A percentile compares a stretch with the other conserved stretches of the same genome.
Evolutionary conservation across 2,329 filamentous ascomycete species (phyloP).

Genomic region (Sporothrix brunneoviolacea): DNA sequence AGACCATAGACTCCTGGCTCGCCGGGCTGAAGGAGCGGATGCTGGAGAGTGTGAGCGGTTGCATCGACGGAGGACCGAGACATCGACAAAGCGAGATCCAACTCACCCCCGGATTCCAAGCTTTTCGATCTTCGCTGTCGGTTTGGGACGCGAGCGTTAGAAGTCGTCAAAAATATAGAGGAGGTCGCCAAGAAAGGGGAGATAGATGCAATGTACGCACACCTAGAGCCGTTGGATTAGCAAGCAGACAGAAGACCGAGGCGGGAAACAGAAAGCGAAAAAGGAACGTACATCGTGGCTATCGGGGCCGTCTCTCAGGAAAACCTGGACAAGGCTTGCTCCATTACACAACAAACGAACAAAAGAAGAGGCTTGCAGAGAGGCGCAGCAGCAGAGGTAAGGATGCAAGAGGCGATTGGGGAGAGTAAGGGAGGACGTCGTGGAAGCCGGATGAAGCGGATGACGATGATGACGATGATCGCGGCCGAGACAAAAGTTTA

Average conservation of each 20-base stretch:
- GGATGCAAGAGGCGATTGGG: too few species aligned
- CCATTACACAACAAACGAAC: not conserved
- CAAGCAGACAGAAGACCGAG: not conserved
- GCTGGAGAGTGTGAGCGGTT: constrained; percentile 13
- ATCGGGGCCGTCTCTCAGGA: not conserved
- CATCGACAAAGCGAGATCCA: not conserved
- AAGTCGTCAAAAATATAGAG: not conserved
- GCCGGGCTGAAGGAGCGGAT: constrained; percentile 77
- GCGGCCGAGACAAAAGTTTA: too few species aligned
- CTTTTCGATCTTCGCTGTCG: constrained; percentile 22
- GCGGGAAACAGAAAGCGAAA: not conserved
- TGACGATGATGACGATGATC: too few species aligned
- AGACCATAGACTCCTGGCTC: constrained; percentile 70
- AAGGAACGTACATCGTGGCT: not conserved
- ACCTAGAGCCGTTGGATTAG: constrained; percentile 1
- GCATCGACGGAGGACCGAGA: not conserved
- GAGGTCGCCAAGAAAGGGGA: too few species aligned
- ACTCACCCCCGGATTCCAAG: constrained; percentile 21
- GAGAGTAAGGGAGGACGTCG: too few species aligned
- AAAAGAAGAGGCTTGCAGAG: not conserved
- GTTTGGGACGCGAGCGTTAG: not conserved
- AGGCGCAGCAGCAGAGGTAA: too few species aligned
- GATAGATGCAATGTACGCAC: too few species aligned
- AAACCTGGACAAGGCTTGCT: not conserved
- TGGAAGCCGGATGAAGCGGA: too few species aligned